Base-by-base conservation (phyloP, 73 alveolate genomes). In the Paramecium sonneborni region DNA sequence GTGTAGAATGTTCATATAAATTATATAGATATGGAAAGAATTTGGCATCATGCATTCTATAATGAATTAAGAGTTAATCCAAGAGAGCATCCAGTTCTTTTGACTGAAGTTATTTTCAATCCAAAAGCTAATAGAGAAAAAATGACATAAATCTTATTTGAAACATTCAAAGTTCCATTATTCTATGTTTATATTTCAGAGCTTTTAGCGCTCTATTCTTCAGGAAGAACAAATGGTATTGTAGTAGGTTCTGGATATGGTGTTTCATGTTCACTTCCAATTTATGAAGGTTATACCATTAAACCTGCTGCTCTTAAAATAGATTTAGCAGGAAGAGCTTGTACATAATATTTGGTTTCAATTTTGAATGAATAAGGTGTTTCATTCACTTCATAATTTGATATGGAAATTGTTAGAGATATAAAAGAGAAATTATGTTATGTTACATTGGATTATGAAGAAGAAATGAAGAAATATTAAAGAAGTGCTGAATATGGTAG, bases 221-320 rank as follows among this genome's bases (percentile, higher is more conserved):
- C 99, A 10, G 99, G 99, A 21, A 94, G 98, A 92, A 98, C 99
- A 6, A 97, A 99, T 55, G 99, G 99, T 39, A 92, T 98, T 58
- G 99, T 98, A 7, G 97, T 98, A 70, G 99, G 97, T 89, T 93
- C 97, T 70, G 99, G 99, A 28, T 95, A 98, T 57, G 97, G 94
- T 5, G 95, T 94, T 35, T 92, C 99, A 11, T 96, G 96, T 86
- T 92, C 97, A 52, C 99, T 97, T 32, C 99, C 99, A 1, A 97
- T 98, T 34, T 97, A 98, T 92, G 99, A 98, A 88, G 99, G 99
- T 6, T 97, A 23, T 98, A 98, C 12, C 97, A 97, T 76, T 97
- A 97, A 74, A 85, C 94, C 85, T 94, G 85, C 92, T 93, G 98
- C 52, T 72, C 95, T 86, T 97, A 97, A 69, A 43, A 97, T 46